phyloP scores from a whole-genome alignment of 1,139 yeast species.

The Wickerhamomyces sp. region DNA sequence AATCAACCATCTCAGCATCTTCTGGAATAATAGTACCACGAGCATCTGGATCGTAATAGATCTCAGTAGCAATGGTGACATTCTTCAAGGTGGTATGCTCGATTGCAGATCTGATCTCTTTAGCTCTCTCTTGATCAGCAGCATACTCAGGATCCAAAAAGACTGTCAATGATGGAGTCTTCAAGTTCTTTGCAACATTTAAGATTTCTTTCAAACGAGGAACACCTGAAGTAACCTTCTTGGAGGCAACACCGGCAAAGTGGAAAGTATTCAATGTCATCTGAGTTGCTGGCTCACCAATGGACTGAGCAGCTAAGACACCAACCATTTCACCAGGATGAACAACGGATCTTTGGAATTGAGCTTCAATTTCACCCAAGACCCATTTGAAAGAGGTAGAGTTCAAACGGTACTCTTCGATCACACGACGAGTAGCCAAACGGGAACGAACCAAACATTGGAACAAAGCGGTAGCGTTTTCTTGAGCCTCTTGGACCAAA shows the following conservation, averaged over 20 bases:
- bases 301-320: conserved; percentile 97
- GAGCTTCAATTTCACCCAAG: conserved; percentile 86
- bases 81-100: conserved; percentile 94
- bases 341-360: conserved; percentile 87
- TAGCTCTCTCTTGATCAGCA: conserved; percentile 86
- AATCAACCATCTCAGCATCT: conserved; percentile 95
- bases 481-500: conserved; percentile 80
- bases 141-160: conserved; percentile 79
- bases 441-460: conserved; percentile 91
- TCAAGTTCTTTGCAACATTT: conserved; percentile 96
- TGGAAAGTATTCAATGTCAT: conserved; percentile 99
- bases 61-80: conserved; percentile 96
- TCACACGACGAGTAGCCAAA: conserved; percentile 82
- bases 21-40: conserved; percentile 92
- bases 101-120: conserved; percentile 91
- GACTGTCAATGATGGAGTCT: conserved; percentile 96
- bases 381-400: conserved; percentile 94
- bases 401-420: conserved; percentile 85
- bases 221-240: conserved; percentile 98
- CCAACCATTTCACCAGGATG: conserved; percentile 99
- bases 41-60: conserved; percentile 97
- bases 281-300: conserved; percentile 99
- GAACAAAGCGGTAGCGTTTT: conserved; percentile 85
- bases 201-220: conserved; percentile 99
- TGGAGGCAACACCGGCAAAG: conserved; percentile 99